These are phyloP conservation scores for Rosa lucieae DNA, from an alignment of 306 rosid genomes.

Conservation along the genomic window DNA sequence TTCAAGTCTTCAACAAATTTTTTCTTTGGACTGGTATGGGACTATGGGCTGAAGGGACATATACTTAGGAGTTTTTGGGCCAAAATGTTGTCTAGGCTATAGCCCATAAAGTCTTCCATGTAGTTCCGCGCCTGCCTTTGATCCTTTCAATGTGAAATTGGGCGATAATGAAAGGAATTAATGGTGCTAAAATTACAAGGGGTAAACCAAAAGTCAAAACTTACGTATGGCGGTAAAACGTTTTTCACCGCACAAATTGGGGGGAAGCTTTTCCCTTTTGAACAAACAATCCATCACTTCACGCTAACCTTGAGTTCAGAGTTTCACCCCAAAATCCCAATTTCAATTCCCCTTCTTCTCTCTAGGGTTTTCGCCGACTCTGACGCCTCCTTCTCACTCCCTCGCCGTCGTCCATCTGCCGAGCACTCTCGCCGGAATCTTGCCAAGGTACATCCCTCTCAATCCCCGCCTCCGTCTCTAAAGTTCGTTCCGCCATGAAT, in stretches of 20 bases:
- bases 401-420: background rate
- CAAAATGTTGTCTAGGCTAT: no score
- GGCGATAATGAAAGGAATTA: no score
- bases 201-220: background rate
- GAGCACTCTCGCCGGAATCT: background rate
- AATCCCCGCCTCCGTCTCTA: background rate
- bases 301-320: background rate
- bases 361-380: background rate
- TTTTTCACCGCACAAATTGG: background rate
- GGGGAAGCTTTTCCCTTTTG: background rate
- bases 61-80: no score
- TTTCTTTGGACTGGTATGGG: no score
- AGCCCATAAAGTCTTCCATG: no score
- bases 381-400: background rate
- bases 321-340: background rate
- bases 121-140: no score
- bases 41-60: no score
- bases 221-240: background rate
- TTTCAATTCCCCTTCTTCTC: background rate
- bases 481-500: background rate
- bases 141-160: no score
- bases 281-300: background rate
- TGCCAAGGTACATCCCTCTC: background rate
- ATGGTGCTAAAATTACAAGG: background rate
- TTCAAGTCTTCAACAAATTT: no score